Base-by-base conservation (phyloP, 1,284 basidiomycete genomes). In the Fomes fomentarius region DNA sequence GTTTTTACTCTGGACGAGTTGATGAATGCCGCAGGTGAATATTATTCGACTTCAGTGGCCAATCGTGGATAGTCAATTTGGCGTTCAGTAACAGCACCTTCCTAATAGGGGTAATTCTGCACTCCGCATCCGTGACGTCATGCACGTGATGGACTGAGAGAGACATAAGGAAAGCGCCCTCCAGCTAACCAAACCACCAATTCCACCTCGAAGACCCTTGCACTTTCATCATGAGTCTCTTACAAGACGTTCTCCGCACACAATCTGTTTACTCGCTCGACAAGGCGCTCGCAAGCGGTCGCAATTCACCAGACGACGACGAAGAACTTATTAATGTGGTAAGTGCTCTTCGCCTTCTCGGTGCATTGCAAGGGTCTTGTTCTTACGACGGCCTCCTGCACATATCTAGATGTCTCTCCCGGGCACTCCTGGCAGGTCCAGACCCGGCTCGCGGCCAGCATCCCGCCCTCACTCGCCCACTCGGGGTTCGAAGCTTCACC, bases 311-410 rank as follows among this genome's bases (percentile, higher is more conserved):
- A 57, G 85, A 92, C 61, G 89, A 91, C 17, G 81, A 91, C 60
- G 84, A 92, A 60, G 89, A 91, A 66, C 76, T 88, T 55, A 82
- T 92, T 62, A 85, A 83, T 64, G 89, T 92, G 41, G 87, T 91
- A 66, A 57, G 88, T 81, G 10, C 45, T 37, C 19, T 15, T 31
- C 43, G 47, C n/a, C n/a, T n/a, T n/a, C n/a, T n/a, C n/a, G n/a
- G n/a, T n/a, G n/a, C n/a, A n/a, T n/a, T 35, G 4, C 10, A 25
- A 8, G n/a, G 8, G 15, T 6, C n/a, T 14, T 15, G 8, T 26
- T 2, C 12, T 30, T 12, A 30, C 28, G 7, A 12, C 6, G 28
- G 28, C 12, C 28, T 24, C 26, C 47, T 41, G 21, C 50, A 17
- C 28, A 10, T 14, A 14, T 9, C n/a, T 52, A 90, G 89, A 77